Base-by-base conservation (phyloP, 2,329 filamentous ascomycete species). In the Fusarium newnesense region DNA sequence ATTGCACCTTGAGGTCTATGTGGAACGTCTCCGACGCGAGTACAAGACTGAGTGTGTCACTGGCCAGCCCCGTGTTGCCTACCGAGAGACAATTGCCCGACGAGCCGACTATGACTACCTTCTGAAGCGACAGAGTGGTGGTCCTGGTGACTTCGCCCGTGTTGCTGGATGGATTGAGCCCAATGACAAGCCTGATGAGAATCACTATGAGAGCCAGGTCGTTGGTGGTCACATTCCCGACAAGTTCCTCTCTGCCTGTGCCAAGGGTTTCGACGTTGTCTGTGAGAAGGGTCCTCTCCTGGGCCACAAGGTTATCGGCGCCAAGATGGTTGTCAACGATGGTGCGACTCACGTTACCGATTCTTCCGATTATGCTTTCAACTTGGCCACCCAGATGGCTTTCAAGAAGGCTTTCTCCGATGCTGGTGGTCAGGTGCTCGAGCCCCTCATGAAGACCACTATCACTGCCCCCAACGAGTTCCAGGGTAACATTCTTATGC, bases 371-470 rank as follows among this genome's bases (percentile, higher is more conserved):
- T 94, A 95, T 87, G 91, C 96, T 18, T 99, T 99, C 90, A 97
- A 93, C 84, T 92, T 92, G 76, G 96, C 96, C 18, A 97, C 96
- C 5, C 94, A 97, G 83, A 94, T 97, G 86, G 96, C 96, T 32
- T 99, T 99, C 91, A 91, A 93, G 77, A 97, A 98, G 85, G 93
- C 94, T 24, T 98, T 99, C 85, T 87, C 88, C 68, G 90, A 93
- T 18, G 94, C 92, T 39, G 89, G 91, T 59, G 95, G 96, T 6
- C 90, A 94, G 78, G 92, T 99, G 15, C 90, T 99, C 40, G 96
- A 99, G 84, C 96, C 96, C 9, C 85, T 99, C 61, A 99, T 99
- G 96, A 98, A 98, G 89, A 98, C 95, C 2, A 95, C 95, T 69
- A 95, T 99, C 79, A 97, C 95, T 37, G 95, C 96, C 2, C 96